A percentile compares a stretch with the other conserved stretches of the same genome.
These are phyloP conservation scores for Macroventuria anomochaeta DNA, from an alignment of 2,329 filamentous ascomycete species.

Conservation along the genomic window DNA sequence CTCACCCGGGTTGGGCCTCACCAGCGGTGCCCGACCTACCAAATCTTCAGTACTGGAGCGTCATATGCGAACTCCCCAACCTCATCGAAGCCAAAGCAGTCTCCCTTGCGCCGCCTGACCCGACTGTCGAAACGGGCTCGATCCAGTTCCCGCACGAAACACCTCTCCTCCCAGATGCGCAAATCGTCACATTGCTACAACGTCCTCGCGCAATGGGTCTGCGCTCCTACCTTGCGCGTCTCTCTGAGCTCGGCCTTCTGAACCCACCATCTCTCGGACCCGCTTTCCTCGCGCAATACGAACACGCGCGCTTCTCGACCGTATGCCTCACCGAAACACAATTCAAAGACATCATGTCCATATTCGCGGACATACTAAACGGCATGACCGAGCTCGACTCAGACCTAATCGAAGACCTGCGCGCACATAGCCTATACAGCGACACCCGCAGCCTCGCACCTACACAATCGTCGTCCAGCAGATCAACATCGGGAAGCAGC, in stretches of 20 bases:
- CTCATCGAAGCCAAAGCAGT: constrained; percentile 92
- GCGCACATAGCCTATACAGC: constrained; percentile 32
- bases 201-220: constrained; percentile 74
- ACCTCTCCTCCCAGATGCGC: constrained; percentile 63
- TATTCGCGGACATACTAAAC: constrained; percentile 81
- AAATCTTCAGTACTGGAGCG: constrained; percentile 80
- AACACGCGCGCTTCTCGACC: constrained; percentile 82
- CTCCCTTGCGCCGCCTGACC: constrained; percentile 74
- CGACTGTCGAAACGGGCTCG: constrained; percentile 44
- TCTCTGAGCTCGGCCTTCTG: constrained; percentile 71
- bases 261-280: constrained; percentile 56
- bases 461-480: constrained; percentile 32
- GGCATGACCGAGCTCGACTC: constrained; percentile 72
- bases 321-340: constrained; percentile 69
- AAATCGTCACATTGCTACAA: constrained; percentile 74
- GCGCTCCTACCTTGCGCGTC: constrained; percentile 77
- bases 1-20: constrained; percentile 88
- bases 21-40: constrained; percentile 76
- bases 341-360: constrained; percentile 81
- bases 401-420: constrained; percentile 57
- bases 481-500: constrained; percentile 10
- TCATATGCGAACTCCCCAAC: constrained; percentile 84
- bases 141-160: constrained; percentile 33
- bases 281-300: constrained; percentile 77
- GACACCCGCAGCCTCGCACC: constrained; percentile 45